Base-by-base conservation (phyloP, 805 yeast species). In the Brettanomyces sp. region DNA sequence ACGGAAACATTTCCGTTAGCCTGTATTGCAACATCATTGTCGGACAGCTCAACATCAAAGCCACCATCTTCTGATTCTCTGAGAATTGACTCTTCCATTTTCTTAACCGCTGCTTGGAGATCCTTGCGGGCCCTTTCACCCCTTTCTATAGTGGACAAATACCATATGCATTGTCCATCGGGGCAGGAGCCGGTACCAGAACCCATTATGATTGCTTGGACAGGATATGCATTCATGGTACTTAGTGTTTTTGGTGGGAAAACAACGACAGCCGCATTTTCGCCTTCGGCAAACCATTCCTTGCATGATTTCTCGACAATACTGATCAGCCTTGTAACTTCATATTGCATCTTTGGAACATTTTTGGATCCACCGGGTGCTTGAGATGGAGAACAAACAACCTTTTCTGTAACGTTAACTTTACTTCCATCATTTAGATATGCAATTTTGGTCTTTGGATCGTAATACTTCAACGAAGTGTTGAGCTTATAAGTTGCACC, bases 401-500 rank as follows among this genome's bases (percentile, higher is more conserved):
- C 70, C 62, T 85, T 85, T 64, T 93, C 98, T 46, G 81, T 74
- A 42, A 91, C 85, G 49, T 73, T 76, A 34, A 88, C 81, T 43
- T 70, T 67, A 14, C 89, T 75, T 30, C 95, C 93, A 62, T 90
- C 96, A 48, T 75, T 69, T 52, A 86, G 79, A 36, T 69, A 68
- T 6, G 95, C 96, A 23, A 79, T 68, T 56, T 85, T 82, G 30
- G 77, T 67, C 25, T 62, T 66, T 34, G 82, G 78, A 60, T 91
- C 91, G 65, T 70, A 88, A 35, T 78, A 76, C 4, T 67, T 67
- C 44, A 91, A 64, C 36, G 72, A 67, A 13, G 93, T 82, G 58
- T 82, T 80, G 46, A 91, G 71, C 63, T 89, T 88, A 67, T 93
- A 91, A 33, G 95, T 87, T 45, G 97, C 84, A 45, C 98, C 98